Base-by-base conservation (phyloP, 352 stramenopile species). In the Pythium sp. region DNA sequence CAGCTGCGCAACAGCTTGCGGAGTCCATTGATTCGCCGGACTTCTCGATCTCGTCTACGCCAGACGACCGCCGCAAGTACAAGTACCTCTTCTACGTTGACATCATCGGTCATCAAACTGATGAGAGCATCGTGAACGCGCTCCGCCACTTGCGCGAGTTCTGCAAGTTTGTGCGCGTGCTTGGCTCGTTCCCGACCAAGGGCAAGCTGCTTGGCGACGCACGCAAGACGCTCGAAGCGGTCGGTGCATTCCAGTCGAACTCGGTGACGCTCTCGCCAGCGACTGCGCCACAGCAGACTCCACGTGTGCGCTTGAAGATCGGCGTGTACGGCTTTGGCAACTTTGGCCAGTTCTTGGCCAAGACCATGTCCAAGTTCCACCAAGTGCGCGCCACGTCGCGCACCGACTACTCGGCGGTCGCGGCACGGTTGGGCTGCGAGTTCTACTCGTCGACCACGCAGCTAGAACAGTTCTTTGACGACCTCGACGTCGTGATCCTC, bases 341-440 rank as follows among this genome's bases (percentile, higher is more conserved):
- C 72, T 99, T 99, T 77, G 97, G 97, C 34, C 97, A 99, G 82
- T 99, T 99, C 79, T 92, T 99, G 65, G 91, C 91, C n/a, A 94
- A 95, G 81, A 97, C 89, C 9, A 98, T 99, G 77, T 71, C 84
- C 43, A 97, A 98, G 76, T 89, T 97, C 67, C 91, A 97, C 64
- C 76, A 82, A 1, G 90, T 98, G 47, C 87, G 97, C 5, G 86
- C 80, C 6, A 92, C 81, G 7, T 98, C 91, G 38, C 82, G 95
- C 14, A 91, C 73, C 26, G 92, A 98, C 71, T 98, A 98, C 73
- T 79, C 74, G 15, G 64, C 58, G 18, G 64, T 77, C 2, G 88
- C 87, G 1, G 59, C 71, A 51, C 68, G 86, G 47, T 51, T 92
- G 24, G 87, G 82, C 43, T 91, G 78, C 58, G 72, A 66, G 36